Evolutionary conservation across 805 yeast genomes (phyloP).

Genomic region (Myxozyma neotropica): DNA sequence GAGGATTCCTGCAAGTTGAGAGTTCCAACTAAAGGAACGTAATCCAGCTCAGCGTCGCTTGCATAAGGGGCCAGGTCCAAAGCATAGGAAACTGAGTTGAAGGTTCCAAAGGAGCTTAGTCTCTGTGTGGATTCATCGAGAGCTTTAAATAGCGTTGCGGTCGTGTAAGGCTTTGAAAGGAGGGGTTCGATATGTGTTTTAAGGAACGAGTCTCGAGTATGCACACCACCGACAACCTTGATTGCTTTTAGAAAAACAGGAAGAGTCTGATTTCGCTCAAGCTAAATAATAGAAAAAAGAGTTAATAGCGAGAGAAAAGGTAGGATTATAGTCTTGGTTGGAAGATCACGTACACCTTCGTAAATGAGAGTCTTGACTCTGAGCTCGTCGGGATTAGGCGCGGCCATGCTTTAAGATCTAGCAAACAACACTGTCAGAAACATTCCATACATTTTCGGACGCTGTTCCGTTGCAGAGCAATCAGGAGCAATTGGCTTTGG

Average conservation of each 20-base stretch:
- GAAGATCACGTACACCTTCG: slow-evolving; percentile 20
- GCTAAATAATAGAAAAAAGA: slow-evolving; percentile 5
- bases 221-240: slow-evolving; percentile 40
- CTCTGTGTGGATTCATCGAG: slow-evolving; percentile 40
- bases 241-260: slow-evolving; percentile 38
- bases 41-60: slow-evolving; percentile 18
- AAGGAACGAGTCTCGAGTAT: slow-evolving; percentile 38
- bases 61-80: slow-evolving; percentile 34
- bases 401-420: slow-evolving; percentile 5
- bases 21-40: slow-evolving; percentile 32
- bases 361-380: slow-evolving; percentile 15
- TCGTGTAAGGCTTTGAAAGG: slow-evolving; percentile 37
- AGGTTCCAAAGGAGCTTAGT: slow-evolving; percentile 40
- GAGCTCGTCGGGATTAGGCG: slow-evolving; percentile 8
- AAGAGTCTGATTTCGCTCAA: slow-evolving; percentile 37
- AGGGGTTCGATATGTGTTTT: slow-evolving; percentile 42
- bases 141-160: slow-evolving; percentile 36
- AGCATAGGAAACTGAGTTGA: slow-evolving; percentile 35
- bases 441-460: no score
- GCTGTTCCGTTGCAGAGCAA: no score
- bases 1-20: slow-evolving; percentile 49
- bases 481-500: no score
- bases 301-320: not conserved
- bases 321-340: not conserved
- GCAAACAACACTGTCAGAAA: no score